A percentile compares a stretch with the other conserved stretches of the same genome.
These are phyloP conservation scores for Speleostelium caveatum DNA, from an alignment of 78 protist genomes.

Conservation along the genomic window DNA sequence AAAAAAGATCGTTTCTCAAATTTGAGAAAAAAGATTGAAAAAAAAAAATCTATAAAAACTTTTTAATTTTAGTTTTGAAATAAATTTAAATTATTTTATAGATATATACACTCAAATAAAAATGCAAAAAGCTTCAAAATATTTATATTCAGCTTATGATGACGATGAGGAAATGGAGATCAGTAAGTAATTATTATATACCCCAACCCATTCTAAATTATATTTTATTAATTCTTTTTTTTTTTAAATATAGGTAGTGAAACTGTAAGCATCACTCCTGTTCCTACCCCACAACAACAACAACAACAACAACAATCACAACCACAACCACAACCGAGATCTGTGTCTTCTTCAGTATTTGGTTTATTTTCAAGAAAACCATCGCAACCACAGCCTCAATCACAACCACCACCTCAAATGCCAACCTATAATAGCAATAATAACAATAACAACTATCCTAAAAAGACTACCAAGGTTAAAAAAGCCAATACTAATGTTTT, in stretches of 20 bases:
- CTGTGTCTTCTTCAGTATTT: background rate
- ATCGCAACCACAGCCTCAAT: background rate
- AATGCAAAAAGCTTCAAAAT: conserved; percentile 32
- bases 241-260: background rate
- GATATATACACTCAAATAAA: background rate
- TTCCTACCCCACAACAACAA: background rate
- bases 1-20: too few relatives aligned
- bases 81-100: background rate
- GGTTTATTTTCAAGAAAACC: background rate
- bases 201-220: background rate
- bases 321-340: background rate
- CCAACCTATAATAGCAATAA: background rate
- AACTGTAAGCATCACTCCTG: background rate
- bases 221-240: background rate
- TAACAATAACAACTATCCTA: background rate
- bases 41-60: too few relatives aligned
- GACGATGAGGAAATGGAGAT: conserved; percentile 52
- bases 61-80: too few relatives aligned
- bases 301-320: conserved; percentile 7
- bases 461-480: conserved; percentile 16
- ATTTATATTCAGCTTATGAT: conserved; percentile 5
- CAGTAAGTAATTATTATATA: conserved; percentile 16
- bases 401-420: background rate
- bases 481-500: conserved; percentile 73
- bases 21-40: too few relatives aligned